Evolutionary conservation across 2,329 filamentous ascomycete genomes (phyloP).

Genomic region (Didymella segeticola): DNA sequence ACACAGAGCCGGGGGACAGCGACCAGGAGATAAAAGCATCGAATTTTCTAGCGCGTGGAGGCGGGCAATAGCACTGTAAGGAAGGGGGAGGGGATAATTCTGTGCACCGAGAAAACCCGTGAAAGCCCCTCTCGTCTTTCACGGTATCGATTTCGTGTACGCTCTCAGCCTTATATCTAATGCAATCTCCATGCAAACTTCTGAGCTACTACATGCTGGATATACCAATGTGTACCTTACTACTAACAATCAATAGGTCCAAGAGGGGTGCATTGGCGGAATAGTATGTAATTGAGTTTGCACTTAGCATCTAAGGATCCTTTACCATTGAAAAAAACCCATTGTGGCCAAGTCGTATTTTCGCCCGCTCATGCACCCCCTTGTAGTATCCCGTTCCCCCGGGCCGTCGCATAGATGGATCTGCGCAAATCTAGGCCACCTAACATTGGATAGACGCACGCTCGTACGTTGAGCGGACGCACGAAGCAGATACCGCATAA

Average conservation of each 20-base stretch:
- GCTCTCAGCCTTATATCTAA: neutral
- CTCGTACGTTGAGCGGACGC: too few relatives aligned
- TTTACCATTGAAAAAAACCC: too few relatives aligned
- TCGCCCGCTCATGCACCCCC: too few relatives aligned
- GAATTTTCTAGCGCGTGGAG: neutral
- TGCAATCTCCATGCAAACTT: neutral
- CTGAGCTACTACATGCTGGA: neutral
- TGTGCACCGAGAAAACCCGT: neutral
- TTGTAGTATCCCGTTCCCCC: too few relatives aligned
- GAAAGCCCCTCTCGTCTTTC: neutral
- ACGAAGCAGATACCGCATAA: too few relatives aligned
- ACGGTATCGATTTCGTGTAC: neutral
- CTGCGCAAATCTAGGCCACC: too few relatives aligned
- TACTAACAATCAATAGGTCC: neutral
- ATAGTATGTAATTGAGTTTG: too few relatives aligned
- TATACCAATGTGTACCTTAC: neutral
- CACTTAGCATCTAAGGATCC: too few relatives aligned
- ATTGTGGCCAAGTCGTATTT: too few relatives aligned
- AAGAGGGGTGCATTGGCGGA: too few relatives aligned
- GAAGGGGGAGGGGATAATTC: neutral
- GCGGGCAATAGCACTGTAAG: neutral
- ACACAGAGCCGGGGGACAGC: constrained; percentile 3
- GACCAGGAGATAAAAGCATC: constrained; percentile 17
- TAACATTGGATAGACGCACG: too few relatives aligned
- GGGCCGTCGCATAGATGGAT: too few relatives aligned